Conservation (phyloP, 2,329 filamentous ascomycete genomes). For the Sporothrix phasma region DNA sequence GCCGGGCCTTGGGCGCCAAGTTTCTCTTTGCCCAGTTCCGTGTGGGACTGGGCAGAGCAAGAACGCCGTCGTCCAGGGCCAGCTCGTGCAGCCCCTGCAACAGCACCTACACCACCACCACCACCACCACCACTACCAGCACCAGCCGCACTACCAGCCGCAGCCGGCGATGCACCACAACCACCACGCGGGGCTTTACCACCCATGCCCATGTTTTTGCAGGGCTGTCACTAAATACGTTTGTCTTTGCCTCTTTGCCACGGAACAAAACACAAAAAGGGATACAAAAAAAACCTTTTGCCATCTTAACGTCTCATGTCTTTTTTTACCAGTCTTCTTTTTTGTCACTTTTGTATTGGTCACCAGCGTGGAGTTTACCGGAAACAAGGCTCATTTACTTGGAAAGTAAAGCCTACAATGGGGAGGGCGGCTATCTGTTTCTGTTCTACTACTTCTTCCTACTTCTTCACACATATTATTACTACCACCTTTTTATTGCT, state of each 20-base stretch:
- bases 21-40: conserved; percentile 28
- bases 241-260: not conserved
- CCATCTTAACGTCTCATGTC: conserved; percentile 1
- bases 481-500: not conserved
- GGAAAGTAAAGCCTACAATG: not conserved
- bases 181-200: conserved; percentile 2
- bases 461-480: not conserved
- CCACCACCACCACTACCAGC: conserved; percentile 21
- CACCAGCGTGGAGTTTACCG: conserved; percentile 1
- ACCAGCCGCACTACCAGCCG: conserved; percentile 35
- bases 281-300: conserved; percentile 3
- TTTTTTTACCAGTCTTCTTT: not conserved
- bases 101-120: conserved; percentile 21
- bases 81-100: conserved; percentile 24
- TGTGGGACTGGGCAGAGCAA: conserved; percentile 18
- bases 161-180: conserved; percentile 21
- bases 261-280: not conserved
- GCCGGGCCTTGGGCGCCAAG: conserved; percentile 27
- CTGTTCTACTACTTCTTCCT: not conserved
- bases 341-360: not conserved
- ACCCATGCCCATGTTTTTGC: conserved; percentile 8
- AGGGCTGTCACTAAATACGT: conserved; percentile 1
- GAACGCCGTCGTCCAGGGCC: conserved; percentile 33
- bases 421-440: not conserved
- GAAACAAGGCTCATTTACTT: not conserved